phyloP scores from a whole-genome alignment of 2,329 filamentous ascomycete genomes.

The Alternaria postmessia region DNA sequence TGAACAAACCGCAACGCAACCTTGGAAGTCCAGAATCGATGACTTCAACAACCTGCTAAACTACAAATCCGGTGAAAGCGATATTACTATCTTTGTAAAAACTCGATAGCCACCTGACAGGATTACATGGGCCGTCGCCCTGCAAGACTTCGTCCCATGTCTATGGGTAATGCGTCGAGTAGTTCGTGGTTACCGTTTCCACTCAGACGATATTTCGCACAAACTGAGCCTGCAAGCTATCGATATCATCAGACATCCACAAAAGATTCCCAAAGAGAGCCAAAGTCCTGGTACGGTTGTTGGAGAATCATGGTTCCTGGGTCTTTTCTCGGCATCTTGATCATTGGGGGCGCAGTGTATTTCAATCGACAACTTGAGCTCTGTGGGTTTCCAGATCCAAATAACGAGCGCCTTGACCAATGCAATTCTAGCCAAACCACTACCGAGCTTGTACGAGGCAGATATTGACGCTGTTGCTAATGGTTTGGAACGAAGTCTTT shows the following conservation, averaged over 20 bases:
- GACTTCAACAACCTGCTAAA: too few species aligned
- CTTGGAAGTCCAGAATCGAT: too few species aligned
- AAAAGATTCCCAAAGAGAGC: not conserved
- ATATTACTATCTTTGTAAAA: too few species aligned
- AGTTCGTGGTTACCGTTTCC: not conserved
- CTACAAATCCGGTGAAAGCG: too few species aligned
- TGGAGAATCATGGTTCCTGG: not conserved
- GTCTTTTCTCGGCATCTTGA: not conserved
- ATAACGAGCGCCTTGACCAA: too few species aligned
- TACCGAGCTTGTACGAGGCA: not conserved
- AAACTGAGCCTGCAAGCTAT: not conserved
- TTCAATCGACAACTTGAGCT: not conserved
- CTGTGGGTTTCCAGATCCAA: not conserved
- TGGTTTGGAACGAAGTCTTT: not conserved
- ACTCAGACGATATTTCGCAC: not conserved
- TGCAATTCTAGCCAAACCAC: too few species aligned
- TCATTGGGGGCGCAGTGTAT: not conserved
- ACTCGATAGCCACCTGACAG: too few species aligned
- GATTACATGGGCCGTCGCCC: too few species aligned
- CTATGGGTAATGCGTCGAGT: fast-evolving
- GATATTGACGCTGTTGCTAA: not conserved
- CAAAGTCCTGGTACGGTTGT: not conserved
- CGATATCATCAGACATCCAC: not conserved
- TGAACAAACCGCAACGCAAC: too few species aligned
- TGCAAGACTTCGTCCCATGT: not conserved